Percentiles rank a stretch among this genome's conserved stretches.
phyloP scores from a whole-genome alignment of 2,329 filamentous ascomycete species.

The Chrysoporthe cubensis region DNA sequence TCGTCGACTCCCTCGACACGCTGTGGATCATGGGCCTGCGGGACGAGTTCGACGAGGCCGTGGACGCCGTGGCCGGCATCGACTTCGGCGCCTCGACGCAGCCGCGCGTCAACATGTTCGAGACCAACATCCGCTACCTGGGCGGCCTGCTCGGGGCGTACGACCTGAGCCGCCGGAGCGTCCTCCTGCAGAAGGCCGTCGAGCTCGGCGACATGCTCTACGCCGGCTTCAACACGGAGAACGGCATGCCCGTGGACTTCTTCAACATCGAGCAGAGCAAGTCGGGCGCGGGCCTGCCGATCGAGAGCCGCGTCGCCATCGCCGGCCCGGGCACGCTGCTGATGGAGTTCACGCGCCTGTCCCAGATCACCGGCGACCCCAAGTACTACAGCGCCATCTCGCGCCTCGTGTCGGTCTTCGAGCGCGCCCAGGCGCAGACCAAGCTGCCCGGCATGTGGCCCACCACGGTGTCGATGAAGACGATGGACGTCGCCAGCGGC shows the following conservation, averaged over 20 bases:
- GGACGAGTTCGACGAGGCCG: conserved; percentile 52
- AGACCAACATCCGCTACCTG: conserved; percentile 51
- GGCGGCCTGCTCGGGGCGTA: conserved; percentile 43
- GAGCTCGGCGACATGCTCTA: conserved; percentile 53
- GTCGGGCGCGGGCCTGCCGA: conserved; percentile 38
- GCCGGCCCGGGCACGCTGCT: conserved; percentile 66
- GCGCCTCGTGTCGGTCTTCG: conserved; percentile 68
- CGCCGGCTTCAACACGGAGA: conserved; percentile 49
- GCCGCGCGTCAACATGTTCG: conserved; percentile 45
- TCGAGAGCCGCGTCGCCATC: conserved; percentile 46
- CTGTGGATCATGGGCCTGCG: conserved; percentile 55
- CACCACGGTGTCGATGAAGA: conserved; percentile 61
- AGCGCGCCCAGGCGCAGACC: conserved; percentile 67
- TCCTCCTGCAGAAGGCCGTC: conserved; percentile 47
- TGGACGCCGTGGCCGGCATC: conserved; percentile 40
- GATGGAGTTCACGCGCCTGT: conserved; percentile 73
- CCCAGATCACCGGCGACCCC: conserved; percentile 71
- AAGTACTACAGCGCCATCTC: conserved; percentile 77
- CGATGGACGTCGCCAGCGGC: conserved; percentile 45
- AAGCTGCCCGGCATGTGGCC: conserved; percentile 76
- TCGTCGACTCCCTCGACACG: conserved; percentile 57
- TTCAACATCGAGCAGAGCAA: conserved; percentile 49
- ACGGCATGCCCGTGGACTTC: conserved; percentile 51
- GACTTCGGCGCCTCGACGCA: conserved; percentile 49
- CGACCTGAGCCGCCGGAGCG: conserved; percentile 40